Conservation (phyloP, 169 alveolate species). For the Cryptosporidium sp. region DNA sequence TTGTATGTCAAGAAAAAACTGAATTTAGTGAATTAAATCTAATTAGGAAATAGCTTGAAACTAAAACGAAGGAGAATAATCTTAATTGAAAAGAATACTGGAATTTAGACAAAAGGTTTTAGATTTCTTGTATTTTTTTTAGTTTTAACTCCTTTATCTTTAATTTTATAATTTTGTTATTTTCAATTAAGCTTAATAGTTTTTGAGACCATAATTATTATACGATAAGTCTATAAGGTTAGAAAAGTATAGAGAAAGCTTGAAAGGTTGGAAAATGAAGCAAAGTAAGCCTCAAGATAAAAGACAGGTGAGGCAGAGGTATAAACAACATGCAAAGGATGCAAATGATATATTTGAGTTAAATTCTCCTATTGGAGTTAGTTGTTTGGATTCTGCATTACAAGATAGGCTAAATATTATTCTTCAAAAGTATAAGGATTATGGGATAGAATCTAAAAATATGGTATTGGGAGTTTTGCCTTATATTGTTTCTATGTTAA, state of each 20-base stretch:
- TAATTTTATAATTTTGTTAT: neutral
- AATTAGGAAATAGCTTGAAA: neutral
- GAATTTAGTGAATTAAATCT: neutral
- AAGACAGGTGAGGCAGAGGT: constrained; percentile 14
- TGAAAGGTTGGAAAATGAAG: neutral
- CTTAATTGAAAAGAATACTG: neutral
- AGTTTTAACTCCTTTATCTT: neutral
- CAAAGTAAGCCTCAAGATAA: neutral
- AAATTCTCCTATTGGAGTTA: constrained; percentile 30
- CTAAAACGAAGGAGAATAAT: neutral
- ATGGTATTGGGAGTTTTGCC: constrained; percentile 11
- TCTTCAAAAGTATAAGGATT: neutral
- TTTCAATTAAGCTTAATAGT: neutral
- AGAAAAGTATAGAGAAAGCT: neutral
- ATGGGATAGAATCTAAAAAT: neutral
- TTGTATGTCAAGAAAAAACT: neutral
- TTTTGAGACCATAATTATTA: neutral
- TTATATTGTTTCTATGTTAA: neutral
- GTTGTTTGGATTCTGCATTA: constrained; percentile 20
- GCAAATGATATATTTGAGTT: constrained; percentile 59
- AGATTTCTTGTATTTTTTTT: neutral
- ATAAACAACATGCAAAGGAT: constrained; percentile 7
- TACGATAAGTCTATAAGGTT: neutral
- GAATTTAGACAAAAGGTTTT: neutral
- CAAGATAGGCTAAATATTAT: neutral